A percentile compares a stretch with the other conserved stretches of the same genome.
Conservation (phyloP, 371 early-diverging fungal genomes). For the Mortierella polycephala region DNA sequence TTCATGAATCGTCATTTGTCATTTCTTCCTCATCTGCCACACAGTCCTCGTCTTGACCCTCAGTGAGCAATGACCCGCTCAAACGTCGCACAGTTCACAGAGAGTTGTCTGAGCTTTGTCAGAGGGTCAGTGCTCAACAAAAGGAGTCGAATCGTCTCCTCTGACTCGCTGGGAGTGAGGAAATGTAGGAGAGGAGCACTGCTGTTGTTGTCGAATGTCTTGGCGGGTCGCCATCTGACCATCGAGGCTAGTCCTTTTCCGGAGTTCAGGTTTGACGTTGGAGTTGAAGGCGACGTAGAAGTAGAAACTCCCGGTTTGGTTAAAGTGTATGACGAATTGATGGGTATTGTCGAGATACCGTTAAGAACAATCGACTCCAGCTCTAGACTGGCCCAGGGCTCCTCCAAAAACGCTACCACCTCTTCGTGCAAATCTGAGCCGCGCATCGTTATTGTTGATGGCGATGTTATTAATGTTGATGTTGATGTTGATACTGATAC, state of each 20-base stretch:
- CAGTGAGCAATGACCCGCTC: slow-evolving; percentile 1
- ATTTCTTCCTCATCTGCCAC: background rate
- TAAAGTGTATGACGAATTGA: too few relatives aligned
- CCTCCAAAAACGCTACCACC: slow-evolving; percentile 20
- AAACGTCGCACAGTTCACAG: slow-evolving; percentile 5
- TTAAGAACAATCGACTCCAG: slow-evolving; percentile 5
- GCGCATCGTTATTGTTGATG: too few relatives aligned
- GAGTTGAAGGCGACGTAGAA: background rate
- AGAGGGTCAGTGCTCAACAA: slow-evolving; percentile 3
- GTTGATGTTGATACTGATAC: background rate
- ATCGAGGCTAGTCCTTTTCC: too few relatives aligned
- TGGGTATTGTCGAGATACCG: slow-evolving; percentile 2
- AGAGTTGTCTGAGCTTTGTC: slow-evolving; percentile 10
- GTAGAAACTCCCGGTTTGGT: too few relatives aligned
- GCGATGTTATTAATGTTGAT: background rate
- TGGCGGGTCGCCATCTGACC: background rate
- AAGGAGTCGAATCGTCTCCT: background rate
- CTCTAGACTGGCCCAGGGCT: slow-evolving; percentile 21
- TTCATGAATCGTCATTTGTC: too few relatives aligned
- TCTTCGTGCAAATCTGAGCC: slow-evolving; percentile 13
- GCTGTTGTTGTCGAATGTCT: background rate
- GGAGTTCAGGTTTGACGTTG: background rate
- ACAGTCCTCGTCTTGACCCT: background rate
- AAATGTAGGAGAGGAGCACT: background rate
- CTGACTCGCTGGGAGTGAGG: too few relatives aligned